Percentiles rank a stretch among this genome's conserved stretches.
Evolutionary conservation across 768 basidiomycete species (phyloP).

Genomic region (Termitomyces sp.): DNA sequence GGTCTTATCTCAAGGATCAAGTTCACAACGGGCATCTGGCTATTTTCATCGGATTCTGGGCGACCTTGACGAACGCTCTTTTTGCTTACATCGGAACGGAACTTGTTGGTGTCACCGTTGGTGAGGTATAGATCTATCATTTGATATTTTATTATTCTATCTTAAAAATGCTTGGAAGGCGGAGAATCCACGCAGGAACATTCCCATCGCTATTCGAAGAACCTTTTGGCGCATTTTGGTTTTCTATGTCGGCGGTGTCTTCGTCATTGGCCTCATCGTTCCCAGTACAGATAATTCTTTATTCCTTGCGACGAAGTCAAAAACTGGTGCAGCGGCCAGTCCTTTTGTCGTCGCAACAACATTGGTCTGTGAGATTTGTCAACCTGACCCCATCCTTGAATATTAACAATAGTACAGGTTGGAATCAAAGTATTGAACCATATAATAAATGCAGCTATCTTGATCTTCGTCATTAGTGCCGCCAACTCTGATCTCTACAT

Average conservation of each 20-base stretch:
- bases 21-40: slow-evolving; percentile 44
- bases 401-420: slow-evolving; percentile 23
- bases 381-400: neutral
- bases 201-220: slow-evolving; percentile 63
- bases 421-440: slow-evolving; percentile 57
- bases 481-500: slow-evolving; percentile 62
- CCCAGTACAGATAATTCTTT: slow-evolving; percentile 51
- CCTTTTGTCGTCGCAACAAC: slow-evolving; percentile 55
- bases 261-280: slow-evolving; percentile 68
- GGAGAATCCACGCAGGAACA: slow-evolving; percentile 68
- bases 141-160: neutral
- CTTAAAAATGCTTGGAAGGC: slow-evolving; percentile 30
- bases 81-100: slow-evolving; percentile 78
- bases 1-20: slow-evolving; percentile 40
- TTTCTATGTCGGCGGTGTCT: slow-evolving; percentile 68
- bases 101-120: slow-evolving; percentile 65
- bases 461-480: slow-evolving; percentile 60
- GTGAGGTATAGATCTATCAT: slow-evolving; percentile 26
- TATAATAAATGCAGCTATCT: slow-evolving; percentile 59
- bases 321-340: slow-evolving; percentile 53
- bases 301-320: slow-evolving; percentile 38
- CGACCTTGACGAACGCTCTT: slow-evolving; percentile 63
- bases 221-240: slow-evolving; percentile 54
- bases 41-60: slow-evolving; percentile 69
- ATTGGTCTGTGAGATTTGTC: slow-evolving; percentile 19